Percentiles rank a stretch among this genome's conserved stretches.
Conservation (phyloP, 2,329 filamentous ascomycete species). For the Colletotrichum agaves region DNA sequence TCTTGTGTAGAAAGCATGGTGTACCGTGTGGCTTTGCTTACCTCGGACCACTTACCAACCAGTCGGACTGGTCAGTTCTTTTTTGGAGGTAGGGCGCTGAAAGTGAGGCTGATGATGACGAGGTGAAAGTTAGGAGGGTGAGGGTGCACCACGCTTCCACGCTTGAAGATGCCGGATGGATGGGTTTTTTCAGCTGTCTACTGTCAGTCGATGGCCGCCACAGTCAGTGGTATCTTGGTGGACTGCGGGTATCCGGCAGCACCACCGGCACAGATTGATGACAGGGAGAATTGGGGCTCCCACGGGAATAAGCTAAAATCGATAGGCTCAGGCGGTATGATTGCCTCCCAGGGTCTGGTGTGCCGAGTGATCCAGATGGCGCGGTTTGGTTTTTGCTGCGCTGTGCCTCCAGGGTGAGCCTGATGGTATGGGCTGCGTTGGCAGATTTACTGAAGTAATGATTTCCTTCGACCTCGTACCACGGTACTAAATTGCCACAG, state of each 20-base stretch:
- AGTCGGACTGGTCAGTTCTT: constrained; percentile 4
- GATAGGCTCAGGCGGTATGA: constrained; percentile 15
- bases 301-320: constrained; percentile 26
- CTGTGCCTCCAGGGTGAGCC: constrained; percentile 5
- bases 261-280: constrained; percentile 7
- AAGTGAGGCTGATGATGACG: constrained; percentile 31
- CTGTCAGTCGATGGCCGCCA: not conserved
- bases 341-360: constrained; percentile 22
- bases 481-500: constrained; percentile 11
- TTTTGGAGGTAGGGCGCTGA: constrained; percentile 18
- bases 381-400: constrained; percentile 6
- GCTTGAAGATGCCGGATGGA: too few relatives aligned
- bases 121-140: not conserved
- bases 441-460: not conserved
- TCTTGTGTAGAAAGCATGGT: constrained; percentile 1
- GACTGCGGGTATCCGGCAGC: constrained; percentile 25
- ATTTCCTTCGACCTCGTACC: too few relatives aligned
- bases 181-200: too few relatives aligned
- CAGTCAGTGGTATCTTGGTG: not conserved
- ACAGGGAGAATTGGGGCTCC: constrained; percentile 4
- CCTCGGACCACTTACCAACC: not conserved
- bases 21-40: constrained; percentile 8
- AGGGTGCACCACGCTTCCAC: too few relatives aligned
- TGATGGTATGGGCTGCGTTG: not conserved
- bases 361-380: constrained; percentile 34